Percentiles rank a stretch among this genome's conserved stretches.
phyloP scores from a whole-genome alignment of 2,329 filamentous ascomycete genomes.

The Stagonosporopsis tanaceti region DNA sequence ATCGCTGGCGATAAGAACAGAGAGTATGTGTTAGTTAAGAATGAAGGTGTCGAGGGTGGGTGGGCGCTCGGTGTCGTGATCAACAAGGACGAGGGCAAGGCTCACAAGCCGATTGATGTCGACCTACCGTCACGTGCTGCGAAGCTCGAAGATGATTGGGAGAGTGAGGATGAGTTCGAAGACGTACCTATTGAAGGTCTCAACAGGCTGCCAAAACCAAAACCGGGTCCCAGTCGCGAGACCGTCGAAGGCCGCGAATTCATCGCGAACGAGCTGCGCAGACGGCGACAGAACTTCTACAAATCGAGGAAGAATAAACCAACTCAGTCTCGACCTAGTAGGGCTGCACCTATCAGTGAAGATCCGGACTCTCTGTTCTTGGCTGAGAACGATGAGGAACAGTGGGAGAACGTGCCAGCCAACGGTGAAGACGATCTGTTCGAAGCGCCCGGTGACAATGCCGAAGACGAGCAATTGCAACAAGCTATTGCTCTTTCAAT shows the following conservation, averaged over 20 bases:
- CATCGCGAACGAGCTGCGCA: conserved; percentile 50
- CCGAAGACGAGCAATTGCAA: conserved; percentile 78
- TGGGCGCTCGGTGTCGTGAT: conserved; percentile 96
- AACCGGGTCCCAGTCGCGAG: conserved; percentile 38
- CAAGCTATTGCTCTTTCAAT: conserved; percentile 87
- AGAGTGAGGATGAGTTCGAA: conserved; percentile 84
- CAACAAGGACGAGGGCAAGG: conserved; percentile 79
- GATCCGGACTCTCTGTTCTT: conserved; percentile 66
- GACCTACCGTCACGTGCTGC: conserved; percentile 64
- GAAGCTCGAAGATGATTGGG: conserved; percentile 68
- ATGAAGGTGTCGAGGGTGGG: conserved; percentile 91
- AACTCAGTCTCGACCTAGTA: conserved; percentile 24
- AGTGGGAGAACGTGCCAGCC: conserved; percentile 50
- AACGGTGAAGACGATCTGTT: conserved; percentile 67
- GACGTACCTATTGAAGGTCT: conserved; percentile 91
- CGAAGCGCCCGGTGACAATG: conserved; percentile 55
- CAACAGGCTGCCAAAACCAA: conserved; percentile 77
- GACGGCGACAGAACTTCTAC: conserved; percentile 58
- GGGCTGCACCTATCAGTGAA: conserved; percentile 33
- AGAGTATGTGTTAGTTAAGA: conserved; percentile 96
- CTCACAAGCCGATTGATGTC: conserved; percentile 90
- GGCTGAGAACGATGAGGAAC: conserved; percentile 53
- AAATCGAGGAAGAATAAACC: conserved; percentile 48
- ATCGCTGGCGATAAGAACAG: conserved; percentile 86
- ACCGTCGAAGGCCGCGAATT: conserved; percentile 47